Evolutionary conservation across 129 eudicot genomes (phyloP), one percentile per base, ranked within the genome.

Genomic region (Kitagawia praeruptora): DNA sequence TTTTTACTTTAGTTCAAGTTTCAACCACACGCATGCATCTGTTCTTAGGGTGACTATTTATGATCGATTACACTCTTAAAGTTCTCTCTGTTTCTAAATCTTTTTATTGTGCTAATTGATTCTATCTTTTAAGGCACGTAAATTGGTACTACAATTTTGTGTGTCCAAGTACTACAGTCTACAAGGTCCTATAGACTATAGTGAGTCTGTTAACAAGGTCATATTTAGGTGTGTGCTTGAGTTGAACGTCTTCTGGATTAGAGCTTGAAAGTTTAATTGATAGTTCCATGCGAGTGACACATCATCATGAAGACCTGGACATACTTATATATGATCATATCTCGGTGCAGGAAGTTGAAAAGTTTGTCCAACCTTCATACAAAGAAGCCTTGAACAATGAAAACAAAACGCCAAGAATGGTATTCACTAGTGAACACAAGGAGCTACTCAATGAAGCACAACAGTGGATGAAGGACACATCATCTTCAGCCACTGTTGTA

Each of bases 401-500:
- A 9, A 61, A 72, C 12, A 40, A 37, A 6, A 82, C 85, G 27
- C 80, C 81, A 8, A 51, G 37, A 34, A 54, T 49, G 25, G 45
- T 82, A 70, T 82, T 82, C 31, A 70, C 61, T 40, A 16, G 19
- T 27, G 78, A 53, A 42, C 83, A 80, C 73, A n/a, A 80, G 13
- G 37, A 15, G 3, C 41, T 80, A n/a, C 12, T 75, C 10, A 53
- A 73, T n/a, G 34, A 51, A 53, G 83, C 78, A 25, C 78, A 73
- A 27, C n/a, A 80, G 48, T 80, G 83, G 83, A 80, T 80, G 83
- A 80, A 82, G 54, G 54, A n/a, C 8, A 70, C 81, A 21, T 63
- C 80, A 10, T 44, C 69, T n/a, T 78, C 80, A 51, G 78, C 51
- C 28, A 77, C 77, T 8, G 66, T 83, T 15, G 85, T 73, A 10